Conservation (phyloP, 1,284 basidiomycete species). For the Leccinum pachyderme region DNA sequence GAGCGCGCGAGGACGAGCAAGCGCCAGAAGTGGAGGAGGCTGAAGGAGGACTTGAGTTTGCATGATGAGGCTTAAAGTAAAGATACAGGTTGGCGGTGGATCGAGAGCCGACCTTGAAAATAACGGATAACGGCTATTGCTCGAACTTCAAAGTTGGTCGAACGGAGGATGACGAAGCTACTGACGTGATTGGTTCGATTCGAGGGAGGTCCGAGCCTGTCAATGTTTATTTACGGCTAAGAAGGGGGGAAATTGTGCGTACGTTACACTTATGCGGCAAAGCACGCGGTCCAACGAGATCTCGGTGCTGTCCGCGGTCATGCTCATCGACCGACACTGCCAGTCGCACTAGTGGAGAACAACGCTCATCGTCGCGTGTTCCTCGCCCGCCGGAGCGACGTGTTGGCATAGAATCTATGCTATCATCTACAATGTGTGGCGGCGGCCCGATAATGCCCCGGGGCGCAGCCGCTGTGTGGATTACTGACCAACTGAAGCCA, state of each 20-base stretch:
- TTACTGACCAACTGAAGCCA: background rate
- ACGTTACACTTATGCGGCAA: conserved; percentile 24
- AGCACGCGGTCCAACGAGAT: conserved; percentile 11
- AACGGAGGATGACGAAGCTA: conserved; percentile 18
- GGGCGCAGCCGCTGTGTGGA: background rate
- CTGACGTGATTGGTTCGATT: conserved; percentile 29
- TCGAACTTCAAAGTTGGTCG: conserved; percentile 6
- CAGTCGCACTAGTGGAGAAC: background rate
- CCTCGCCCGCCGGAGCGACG: background rate
- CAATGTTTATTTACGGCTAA: conserved; percentile 30
- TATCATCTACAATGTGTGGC: background rate
- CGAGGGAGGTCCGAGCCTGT: conserved; percentile 17
- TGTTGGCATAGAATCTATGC: conserved; percentile 13
- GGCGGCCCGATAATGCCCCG: conserved; percentile 5
- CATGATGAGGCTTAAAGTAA: conserved; percentile 22
- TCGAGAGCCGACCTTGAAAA: conserved; percentile 19
- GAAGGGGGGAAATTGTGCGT: conserved; percentile 18
- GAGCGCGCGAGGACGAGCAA: conserved; percentile 13
- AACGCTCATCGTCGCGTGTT: conserved; percentile 1
- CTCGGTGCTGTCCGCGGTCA: conserved; percentile 5
- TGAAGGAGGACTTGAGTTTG: conserved; percentile 26
- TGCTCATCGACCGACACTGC: background rate
- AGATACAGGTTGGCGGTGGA: conserved; percentile 6
- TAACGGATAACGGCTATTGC: conserved; percentile 15
- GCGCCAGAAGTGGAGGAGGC: conserved; percentile 19